Conservation (phyloP, 2,329 filamentous ascomycete genomes). For the Escovopsis sp. region DNA sequence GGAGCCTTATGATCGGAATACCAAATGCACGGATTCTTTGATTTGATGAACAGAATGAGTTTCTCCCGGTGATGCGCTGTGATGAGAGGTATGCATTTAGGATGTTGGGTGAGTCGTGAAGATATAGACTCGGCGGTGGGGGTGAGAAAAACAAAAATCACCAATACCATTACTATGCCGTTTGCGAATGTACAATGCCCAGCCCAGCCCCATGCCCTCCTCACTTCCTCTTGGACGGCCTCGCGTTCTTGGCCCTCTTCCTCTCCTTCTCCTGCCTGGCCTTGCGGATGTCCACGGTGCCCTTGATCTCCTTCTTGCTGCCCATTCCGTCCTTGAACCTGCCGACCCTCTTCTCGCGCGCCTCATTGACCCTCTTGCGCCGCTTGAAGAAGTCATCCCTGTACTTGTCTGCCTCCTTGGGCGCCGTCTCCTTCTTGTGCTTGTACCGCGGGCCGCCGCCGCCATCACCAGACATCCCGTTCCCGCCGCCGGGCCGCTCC, state of each 20-base stretch:
- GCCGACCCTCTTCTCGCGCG: conserved; percentile 69
- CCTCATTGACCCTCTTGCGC: conserved; percentile 80
- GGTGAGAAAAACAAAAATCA: too few relatives aligned
- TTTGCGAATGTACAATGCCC: too few relatives aligned
- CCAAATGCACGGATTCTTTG: too few relatives aligned
- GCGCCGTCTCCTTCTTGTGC: conserved; percentile 76
- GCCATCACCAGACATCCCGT: neutral
- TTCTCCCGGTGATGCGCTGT: too few relatives aligned
- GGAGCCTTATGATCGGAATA: too few relatives aligned
- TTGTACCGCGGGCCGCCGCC: conserved; percentile 46
- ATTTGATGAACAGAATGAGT: too few relatives aligned
- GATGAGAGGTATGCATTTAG: too few relatives aligned
- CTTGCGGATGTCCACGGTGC: conserved; percentile 72
- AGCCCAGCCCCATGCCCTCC: too few relatives aligned
- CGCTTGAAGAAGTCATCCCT: conserved; percentile 79
- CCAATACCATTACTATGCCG: too few relatives aligned
- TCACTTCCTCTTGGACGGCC: conserved; percentile 49
- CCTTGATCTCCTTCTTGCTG: conserved; percentile 66
- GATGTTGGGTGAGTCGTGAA: too few relatives aligned
- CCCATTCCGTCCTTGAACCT: conserved; percentile 58
- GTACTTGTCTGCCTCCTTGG: conserved; percentile 86
- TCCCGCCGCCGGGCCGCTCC: conserved; percentile 36
- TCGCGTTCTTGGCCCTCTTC: conserved; percentile 74
- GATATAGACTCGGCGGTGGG: too few relatives aligned
- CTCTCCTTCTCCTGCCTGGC: conserved; percentile 62